Evolutionary conservation across 2,329 filamentous ascomycete species (phyloP).

Genomic region (Colletotrichum melonis): DNA sequence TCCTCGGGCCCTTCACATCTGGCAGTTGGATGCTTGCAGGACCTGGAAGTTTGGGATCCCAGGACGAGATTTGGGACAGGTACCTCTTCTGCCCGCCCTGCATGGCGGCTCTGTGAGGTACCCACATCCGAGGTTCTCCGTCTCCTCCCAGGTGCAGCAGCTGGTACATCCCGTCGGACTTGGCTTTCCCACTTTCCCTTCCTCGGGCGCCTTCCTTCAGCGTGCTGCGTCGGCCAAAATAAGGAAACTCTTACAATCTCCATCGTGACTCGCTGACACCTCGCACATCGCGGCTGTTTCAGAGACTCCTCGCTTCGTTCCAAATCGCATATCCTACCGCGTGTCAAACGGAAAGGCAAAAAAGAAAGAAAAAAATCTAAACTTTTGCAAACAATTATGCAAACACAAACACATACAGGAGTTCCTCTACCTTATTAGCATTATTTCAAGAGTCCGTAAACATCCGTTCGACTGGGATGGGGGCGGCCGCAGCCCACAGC

Average conservation of each 20-base stretch:
- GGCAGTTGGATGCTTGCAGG: neutral
- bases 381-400: neutral
- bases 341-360: slow-evolving; percentile 1
- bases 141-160: neutral
- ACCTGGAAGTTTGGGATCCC: neutral
- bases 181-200: neutral
- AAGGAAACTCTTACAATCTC: too few relatives aligned
- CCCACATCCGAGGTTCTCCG: slow-evolving; percentile 1
- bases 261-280: neutral
- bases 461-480: neutral
- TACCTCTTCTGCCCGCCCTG: slow-evolving; percentile 1
- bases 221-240: neutral
- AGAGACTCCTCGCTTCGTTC: slow-evolving; percentile 25
- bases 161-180: neutral
- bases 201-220: neutral
- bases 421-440: too few relatives aligned
- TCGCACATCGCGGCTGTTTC: slow-evolving; percentile 29
- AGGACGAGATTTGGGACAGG: neutral
- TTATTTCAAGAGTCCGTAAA: neutral
- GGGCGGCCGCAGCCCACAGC: neutral
- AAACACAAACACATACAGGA: neutral
- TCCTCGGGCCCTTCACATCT: neutral
- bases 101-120: slow-evolving; percentile 28
- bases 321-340: slow-evolving; percentile 9
- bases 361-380: neutral